Base-by-base conservation (phyloP, 2,329 filamentous ascomycete genomes). In the Lachnellula cervina region DNA sequence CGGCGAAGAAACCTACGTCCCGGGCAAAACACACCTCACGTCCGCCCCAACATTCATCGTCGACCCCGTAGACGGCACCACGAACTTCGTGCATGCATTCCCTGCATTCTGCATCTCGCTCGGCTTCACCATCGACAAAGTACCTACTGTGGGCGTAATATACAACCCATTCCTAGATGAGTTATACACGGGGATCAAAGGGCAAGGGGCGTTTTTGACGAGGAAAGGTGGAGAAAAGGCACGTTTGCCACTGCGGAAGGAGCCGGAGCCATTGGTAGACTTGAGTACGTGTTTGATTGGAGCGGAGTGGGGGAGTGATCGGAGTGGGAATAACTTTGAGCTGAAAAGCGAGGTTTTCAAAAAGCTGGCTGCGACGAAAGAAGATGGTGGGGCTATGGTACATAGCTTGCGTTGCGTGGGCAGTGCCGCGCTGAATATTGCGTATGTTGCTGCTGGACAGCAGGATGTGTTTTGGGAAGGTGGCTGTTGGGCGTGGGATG, bases 401-500 rank as follows among this genome's bases (percentile, higher is more conserved):
- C 89, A 92, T 68, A 82, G 81, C 9, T 70, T 93, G 56, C 77
- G 89, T n/a, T 83, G 78, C 37, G 72, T 90, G 59, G 89, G 89
- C 2, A 85, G 80, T 50, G 89, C 89, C 7, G 89, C 89, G 42
- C 74, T 93, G 64, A 92, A 92, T 70, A 71, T 92, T 17, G 89
- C 87, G 55, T 80, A 78, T 40, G 85, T 90, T 3, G 89, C 89
- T 2, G 80, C 82, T 9, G 89, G 89, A 0, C 79, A 84, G 69
- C 64, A 90, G 25, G 89, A 93, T 69, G 65, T 83, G 21, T 93
- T 90, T 69, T 93, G 89, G 89, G 89, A 93, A 73, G 88, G 86
- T 38, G 89, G 89, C 0, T 90, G 87, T 71, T 93, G 88, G 81
- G 87, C 88, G 1, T 93, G 89, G 89, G 89, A 93, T 69, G 89